A percentile compares a stretch with the other conserved stretches of the same genome.
Conservation (phyloP, 441 rosid species). For the Manihot esculenta region DNA sequence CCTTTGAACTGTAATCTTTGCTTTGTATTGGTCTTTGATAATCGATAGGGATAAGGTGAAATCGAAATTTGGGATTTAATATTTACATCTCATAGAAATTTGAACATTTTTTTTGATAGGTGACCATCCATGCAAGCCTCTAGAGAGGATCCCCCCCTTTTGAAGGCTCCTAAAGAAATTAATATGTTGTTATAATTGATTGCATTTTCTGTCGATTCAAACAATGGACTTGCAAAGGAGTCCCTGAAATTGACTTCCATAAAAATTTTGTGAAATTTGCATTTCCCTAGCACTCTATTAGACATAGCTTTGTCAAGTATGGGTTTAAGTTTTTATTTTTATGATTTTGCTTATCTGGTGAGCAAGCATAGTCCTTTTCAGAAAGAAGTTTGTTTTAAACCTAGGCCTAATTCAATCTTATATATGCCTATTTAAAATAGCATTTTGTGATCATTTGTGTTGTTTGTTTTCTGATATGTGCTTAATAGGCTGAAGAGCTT, state of each 20-base stretch:
- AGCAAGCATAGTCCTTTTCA: neutral
- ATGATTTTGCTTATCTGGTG: neutral
- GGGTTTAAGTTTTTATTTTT: neutral
- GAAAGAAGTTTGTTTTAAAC: neutral
- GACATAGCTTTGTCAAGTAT: neutral
- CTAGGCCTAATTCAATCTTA: neutral
- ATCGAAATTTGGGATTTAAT: neutral
- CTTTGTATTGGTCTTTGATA: constrained; percentile 1
- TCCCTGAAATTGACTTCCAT: neutral
- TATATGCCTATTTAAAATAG: neutral
- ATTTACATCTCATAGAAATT: too few relatives aligned
- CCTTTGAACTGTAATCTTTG: neutral
- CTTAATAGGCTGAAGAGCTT: constrained; percentile 51
- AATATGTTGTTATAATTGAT: too few relatives aligned
- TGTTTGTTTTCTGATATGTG: neutral
- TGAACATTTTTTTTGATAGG: neutral
- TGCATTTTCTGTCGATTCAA: neutral
- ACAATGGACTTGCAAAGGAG: neutral
- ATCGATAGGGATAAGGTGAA: neutral
- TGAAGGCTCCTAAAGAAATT: neutral
- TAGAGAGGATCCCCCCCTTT: too few relatives aligned
- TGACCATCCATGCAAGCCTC: neutral
- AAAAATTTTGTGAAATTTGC: neutral
- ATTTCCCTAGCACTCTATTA: neutral
- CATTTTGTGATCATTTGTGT: neutral